Base-by-base conservation (phyloP, 2,329 filamentous ascomycete genomes). In the Aciculosporium take region DNA sequence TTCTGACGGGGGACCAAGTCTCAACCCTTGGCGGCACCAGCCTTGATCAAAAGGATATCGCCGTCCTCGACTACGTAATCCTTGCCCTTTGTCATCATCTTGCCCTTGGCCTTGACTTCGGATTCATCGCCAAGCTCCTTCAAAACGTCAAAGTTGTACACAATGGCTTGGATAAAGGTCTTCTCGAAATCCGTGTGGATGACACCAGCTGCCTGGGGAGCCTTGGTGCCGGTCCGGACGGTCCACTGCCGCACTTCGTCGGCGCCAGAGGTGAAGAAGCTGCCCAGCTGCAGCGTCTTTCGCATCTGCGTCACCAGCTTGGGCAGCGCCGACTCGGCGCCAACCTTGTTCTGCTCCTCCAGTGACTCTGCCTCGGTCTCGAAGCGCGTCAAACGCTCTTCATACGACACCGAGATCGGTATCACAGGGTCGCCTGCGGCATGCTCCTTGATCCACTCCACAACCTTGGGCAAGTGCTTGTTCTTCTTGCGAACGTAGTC, bases 231-330 rank as follows among this genome's bases (percentile, higher is more conserved):
- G 56, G 84, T 88, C 45, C 91, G 79, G 59, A 98, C 86, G 21
- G 91, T 98, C 93, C 91, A 98, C 68, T 98, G 91, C 54, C 91
- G 78, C 49, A 98, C 91, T 68, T 98, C 91, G 59, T 98, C 93
- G 20, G 87, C 67, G 56, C 91, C 91, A 27, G 83, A 88, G 40
- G 91, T 98, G 79, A 98, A 98, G 75, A 98, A 98, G 61, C 84
- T 91, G 59, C 82, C 81, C 32, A 98, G 74, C 65, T 91, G 82
- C 52, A 98, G 72, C 13, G 78, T 79, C 68, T 91, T 87, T 58
- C 91, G 84, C 91, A 98, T 98, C 52, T 85, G 84, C 18, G 77
- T 71, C 57, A 98, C 81, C 56, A 94, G 74, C 75, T 96, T 96
- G 55, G 88, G 87, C 39, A 98, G 71, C 20, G 83, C 83, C 6